Evolutionary conservation across 2,329 filamentous ascomycete species (phyloP), one percentile per base, ranked within the genome.

Genomic region (Diplodia sapinea): DNA sequence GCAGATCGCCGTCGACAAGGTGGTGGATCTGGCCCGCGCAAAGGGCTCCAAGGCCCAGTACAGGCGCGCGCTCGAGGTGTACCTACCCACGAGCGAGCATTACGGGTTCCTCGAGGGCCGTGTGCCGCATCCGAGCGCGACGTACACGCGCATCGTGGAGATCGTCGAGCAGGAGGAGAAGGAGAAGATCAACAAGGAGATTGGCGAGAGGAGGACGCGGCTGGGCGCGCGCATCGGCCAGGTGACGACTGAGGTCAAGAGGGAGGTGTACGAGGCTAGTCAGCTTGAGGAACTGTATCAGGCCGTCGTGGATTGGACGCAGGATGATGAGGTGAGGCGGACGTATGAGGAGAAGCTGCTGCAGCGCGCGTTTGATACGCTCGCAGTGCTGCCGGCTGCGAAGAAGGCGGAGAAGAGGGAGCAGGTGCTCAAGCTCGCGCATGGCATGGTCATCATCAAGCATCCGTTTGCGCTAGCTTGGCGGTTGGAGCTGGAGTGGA

Each of bases 381-480:
- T 99, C 1, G 78, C 90, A 9, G 89, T 91, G 33, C 83, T 92
- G 17, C 87, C 89, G 2, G 69, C 84, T 1, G 88, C 89, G 3
- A 82, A 88, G 68, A 98, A 98, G 79, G 75, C 80, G 0, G 79
- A 83, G 20, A 93, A 96, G 77, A 86, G 91, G 31, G 82, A 88
- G 43, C 89, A 91, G 70, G 90, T 97, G 0, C 80, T 91, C 73
- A 89, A 91, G 69, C 82, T 95, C 64, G 93, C 94, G 0, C 88
- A 89, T 70, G 95, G 94, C 69, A 97, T 99, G 91, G 94, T 99
- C 69, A 91, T 97, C 69, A 95, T 99, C 76, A 94, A 94, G 73
- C 93, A 98, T 73, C 92, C 93, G 0, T 97, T 90, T 79, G 88
- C 90, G 70, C 84, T 96, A 17, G 95, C 95, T 0, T 99, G 96